These are phyloP conservation scores for Typha latifolia DNA, from an alignment of 176 grass and related monocot species.

Conservation along the genomic window DNA sequence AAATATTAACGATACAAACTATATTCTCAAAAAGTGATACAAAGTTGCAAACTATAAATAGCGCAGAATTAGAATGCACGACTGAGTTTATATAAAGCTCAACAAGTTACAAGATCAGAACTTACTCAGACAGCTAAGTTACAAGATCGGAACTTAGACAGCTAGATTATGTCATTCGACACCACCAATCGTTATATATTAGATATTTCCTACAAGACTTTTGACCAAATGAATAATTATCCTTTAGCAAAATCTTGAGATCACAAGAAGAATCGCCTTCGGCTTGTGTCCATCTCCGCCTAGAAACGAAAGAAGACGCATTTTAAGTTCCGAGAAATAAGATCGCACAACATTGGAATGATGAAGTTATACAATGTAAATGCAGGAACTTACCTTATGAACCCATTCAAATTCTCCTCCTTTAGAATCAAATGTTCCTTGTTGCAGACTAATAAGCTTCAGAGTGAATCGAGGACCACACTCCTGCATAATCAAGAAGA, in stretches of 20 bases:
- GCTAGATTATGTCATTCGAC: background rate
- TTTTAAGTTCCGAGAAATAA: background rate
- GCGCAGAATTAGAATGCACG: too few relatives aligned
- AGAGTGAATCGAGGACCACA: slow-evolving; percentile 84
- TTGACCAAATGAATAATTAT: background rate
- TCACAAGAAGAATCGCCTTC: slow-evolving; percentile 91
- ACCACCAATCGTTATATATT: background rate
- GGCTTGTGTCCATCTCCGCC: slow-evolving; percentile 76
- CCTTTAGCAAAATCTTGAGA: background rate
- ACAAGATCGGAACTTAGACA: too few relatives aligned
- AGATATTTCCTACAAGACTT: background rate
- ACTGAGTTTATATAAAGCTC: too few relatives aligned
- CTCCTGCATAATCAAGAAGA: slow-evolving; percentile 45
- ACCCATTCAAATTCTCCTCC: slow-evolving; percentile 91
- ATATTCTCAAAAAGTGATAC: too few relatives aligned
- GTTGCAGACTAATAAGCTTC: slow-evolving; percentile 73
- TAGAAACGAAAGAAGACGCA: slow-evolving; percentile 19
- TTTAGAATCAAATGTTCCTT: slow-evolving; percentile 85
- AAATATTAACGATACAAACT: too few relatives aligned
- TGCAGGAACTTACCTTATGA: slow-evolving; percentile 56
- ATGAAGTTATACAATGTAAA: slow-evolving; percentile 5
- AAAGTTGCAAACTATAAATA: too few relatives aligned
- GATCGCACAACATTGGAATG: background rate
- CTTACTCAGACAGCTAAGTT: too few relatives aligned
- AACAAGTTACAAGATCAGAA: too few relatives aligned